Base-by-base conservation (phyloP, 768 basidiomycete genomes). In the Cantharellus cinnabarinus region DNA sequence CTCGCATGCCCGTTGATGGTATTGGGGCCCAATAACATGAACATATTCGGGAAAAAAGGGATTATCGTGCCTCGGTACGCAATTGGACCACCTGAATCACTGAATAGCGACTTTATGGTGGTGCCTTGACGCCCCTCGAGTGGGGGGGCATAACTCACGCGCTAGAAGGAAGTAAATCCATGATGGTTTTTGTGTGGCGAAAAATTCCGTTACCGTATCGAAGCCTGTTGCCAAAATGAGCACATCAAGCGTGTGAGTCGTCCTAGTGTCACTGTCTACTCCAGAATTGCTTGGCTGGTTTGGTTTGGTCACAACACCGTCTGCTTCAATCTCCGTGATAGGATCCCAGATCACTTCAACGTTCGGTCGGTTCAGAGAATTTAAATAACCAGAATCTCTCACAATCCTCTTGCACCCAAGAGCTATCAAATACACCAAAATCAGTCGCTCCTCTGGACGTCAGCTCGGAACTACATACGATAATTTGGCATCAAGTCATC, bases 1-100 rank as follows among this genome's bases (percentile, higher is more conserved):
- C 80, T 80, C 4, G 75, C 76, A 63, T 81, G 80, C 10, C 79
- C 80, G 4, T 76, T 71, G 38, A 74, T 75, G 41, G 74, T 74
- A 65, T 82, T 82, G 2, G 80, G 79, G 60, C 78, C 78, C 15
- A 76, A 67, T 44, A 79, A 63, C 20, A 68, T 70, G 65, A 76
- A 78, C 38, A 73, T 61, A 63, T 79, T 80, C 14, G 79, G 79
- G 65, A 80, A 79, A 3, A 77, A 77, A 40, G 78, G 78, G 42
- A 75, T 68, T 58, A 74, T 74, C 34, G 72, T 70, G 3, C 81
- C 80, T 20, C 76, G 65, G 66, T 81, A 81, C 0, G 77, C 78
- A 38, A 69, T 71, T 3, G 76, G 68, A 3, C 78, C 79, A 20
- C 74, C 76, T 62, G 78, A 73, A 41, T 69, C 68, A 20, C 69